Percentiles rank a stretch among this genome's conserved stretches.
Evolutionary conservation across 129 eudicot genomes (phyloP).

Genomic region (Escallonia herrerae): DNA sequence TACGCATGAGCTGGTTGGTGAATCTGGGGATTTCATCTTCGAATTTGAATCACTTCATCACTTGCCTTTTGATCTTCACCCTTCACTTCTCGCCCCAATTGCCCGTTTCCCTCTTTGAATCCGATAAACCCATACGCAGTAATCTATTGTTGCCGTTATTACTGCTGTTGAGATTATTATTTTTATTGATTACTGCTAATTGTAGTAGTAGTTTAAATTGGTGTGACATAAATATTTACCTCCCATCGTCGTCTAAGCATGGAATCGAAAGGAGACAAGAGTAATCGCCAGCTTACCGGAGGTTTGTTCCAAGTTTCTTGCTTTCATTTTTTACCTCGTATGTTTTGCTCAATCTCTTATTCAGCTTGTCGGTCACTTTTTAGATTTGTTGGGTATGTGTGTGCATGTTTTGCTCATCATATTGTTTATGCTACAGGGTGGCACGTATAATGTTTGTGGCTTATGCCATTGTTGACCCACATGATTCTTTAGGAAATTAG

Average conservation of each 20-base stretch:
- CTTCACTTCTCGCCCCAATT: slow-evolving; percentile 48
- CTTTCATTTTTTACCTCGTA: too few relatives aligned
- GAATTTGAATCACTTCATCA: slow-evolving; percentile 58
- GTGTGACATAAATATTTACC: background rate
- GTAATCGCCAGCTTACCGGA: slow-evolving; percentile 57
- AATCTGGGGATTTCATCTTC: slow-evolving; percentile 50
- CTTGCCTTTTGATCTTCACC: slow-evolving; percentile 34
- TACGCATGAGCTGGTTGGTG: slow-evolving; percentile 86
- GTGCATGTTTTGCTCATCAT: too few relatives aligned
- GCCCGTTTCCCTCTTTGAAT: slow-evolving; percentile 24
- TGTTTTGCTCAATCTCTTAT: too few relatives aligned
- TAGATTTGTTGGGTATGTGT: too few relatives aligned
- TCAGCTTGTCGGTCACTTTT: too few relatives aligned
- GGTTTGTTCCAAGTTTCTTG: slow-evolving; percentile 24
- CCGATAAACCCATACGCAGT: slow-evolving; percentile 20
- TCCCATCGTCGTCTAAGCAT: slow-evolving; percentile 19
- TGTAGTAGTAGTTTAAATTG: background rate
- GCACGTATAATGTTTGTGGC: too few relatives aligned
- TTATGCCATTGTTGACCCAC: too few relatives aligned
- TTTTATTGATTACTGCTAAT: slow-evolving; percentile 6
- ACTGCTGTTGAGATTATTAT: slow-evolving; percentile 23
- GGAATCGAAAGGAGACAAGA: slow-evolving; percentile 49
- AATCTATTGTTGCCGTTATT: slow-evolving; percentile 17
- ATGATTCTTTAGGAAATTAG: too few relatives aligned
- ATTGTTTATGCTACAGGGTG: too few relatives aligned